phyloP scores from a whole-genome alignment of 768 basidiomycete genomes.

The Serendipita sp. region DNA sequence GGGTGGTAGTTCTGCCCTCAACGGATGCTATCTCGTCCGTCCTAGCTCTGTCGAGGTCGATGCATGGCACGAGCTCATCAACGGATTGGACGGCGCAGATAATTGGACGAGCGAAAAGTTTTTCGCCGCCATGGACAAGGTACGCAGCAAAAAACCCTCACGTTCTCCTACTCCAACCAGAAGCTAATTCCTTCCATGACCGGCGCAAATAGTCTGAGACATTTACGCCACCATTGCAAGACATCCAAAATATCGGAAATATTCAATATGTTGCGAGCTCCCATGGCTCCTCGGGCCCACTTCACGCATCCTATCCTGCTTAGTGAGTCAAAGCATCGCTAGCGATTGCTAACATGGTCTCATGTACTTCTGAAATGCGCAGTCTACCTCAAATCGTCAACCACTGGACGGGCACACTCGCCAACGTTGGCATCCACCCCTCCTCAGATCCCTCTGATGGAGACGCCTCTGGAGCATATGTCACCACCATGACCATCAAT shows the following conservation, averaged over 20 bases:
- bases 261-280: slow-evolving; percentile 31
- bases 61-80: slow-evolving; percentile 30
- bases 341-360: slow-evolving; percentile 1
- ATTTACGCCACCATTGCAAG: slow-evolving; percentile 35
- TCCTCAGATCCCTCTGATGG: slow-evolving; percentile 32
- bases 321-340: slow-evolving; percentile 25
- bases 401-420: slow-evolving; percentile 40
- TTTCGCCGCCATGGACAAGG: slow-evolving; percentile 31
- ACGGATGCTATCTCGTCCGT: slow-evolving; percentile 51
- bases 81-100: slow-evolving; percentile 18
- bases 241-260: slow-evolving; percentile 25
- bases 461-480: slow-evolving; percentile 33
- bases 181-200: neutral
- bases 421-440: slow-evolving; percentile 28
- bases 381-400: slow-evolving; percentile 36
- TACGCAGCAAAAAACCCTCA: neutral
- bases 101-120: slow-evolving; percentile 35
- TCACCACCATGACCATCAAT: slow-evolving; percentile 46
- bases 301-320: slow-evolving; percentile 35
- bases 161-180: too few species aligned
- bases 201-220: slow-evolving; percentile 34
- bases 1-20: slow-evolving; percentile 53
- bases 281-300: slow-evolving; percentile 39
- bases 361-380: neutral
- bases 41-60: slow-evolving; percentile 35